Evolutionary conservation across 345 rosid genomes (phyloP), one percentile per base, ranked within the genome.

Genomic region (Pistacia vera): DNA sequence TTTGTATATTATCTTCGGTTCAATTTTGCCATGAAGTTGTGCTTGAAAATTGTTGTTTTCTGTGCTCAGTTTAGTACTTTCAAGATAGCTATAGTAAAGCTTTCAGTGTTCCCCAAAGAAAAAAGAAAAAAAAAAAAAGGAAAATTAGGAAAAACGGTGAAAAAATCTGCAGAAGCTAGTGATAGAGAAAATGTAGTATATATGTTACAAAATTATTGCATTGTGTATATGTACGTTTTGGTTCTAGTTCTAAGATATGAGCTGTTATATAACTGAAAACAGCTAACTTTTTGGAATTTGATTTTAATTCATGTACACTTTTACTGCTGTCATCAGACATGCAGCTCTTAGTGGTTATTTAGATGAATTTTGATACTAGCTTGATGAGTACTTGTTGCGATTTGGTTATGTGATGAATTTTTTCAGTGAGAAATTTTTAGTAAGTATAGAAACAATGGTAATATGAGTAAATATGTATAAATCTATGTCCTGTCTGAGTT

Each of bases 1-100:
- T 71, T 71, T 65, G 20, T 46, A 22, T 22, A 41, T 59, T 36
- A 44, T 70, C 62, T 67, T n/a, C 10, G n/a, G 25, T 11, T 74
- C 64, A 66, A 41, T 66, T 18, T 16, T 17, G 25, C 54, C 12
- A 3, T 57, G 72, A 44, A 28, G 5, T 33, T 20, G 33, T 73
- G 59, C 38, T 14, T 46, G 44, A 44, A 22, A 41, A 11, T 28
- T 55, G 13, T 54, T 16, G 13, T 22, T 55, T 70, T 33, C 11
- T 44, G 55, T 35, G 18, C 30, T 56, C 18, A 14, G 36, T n/a
- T 51, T 61, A 2, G 14, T 68, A 1, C 13, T 25, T 18, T 59
- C 8, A 33, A 49, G 57, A 16, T 16, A 28, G 59, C 25, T 51
- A 30, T 22, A 28, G 58, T 25, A 49, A 25, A 67, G 41, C 71